Base-by-base conservation (phyloP, 179 eudicot genomes). In the Beta macrorhiza region DNA sequence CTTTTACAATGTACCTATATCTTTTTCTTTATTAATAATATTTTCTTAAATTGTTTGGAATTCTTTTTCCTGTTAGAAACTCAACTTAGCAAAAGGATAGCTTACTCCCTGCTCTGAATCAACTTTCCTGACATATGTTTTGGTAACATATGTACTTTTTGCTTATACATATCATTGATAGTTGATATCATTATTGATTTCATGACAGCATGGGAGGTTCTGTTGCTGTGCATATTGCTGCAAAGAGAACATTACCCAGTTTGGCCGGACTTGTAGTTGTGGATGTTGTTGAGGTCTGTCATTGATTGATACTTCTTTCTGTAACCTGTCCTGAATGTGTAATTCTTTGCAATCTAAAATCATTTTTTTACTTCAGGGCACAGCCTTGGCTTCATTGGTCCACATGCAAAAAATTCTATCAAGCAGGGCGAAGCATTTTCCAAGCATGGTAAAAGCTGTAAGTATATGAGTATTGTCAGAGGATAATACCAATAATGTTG, bases 321-420 rank as follows among this genome's bases (percentile, higher is more conserved):
- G 47, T 82, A n/a, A 12, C n/a, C 57, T 61, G 37, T 37, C 4
- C 73, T 7, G 22, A 4, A 62, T 42, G 47, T 68, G 49, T 75
- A 2, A 47, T 29, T 75, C 4, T 71, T 53, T 79, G 58, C 20
- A 67, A 65, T 32, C 9, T 72, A 20, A 75, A 78, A 32, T 77
- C 51, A 73, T 77, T 9, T 72, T 55, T 12, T 70, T 88, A 72
- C 81, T 37, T 37, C 89, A 93, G 98, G 99, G 99, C 81, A 95
- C 99, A 78, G 99, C 99, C 78, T 85, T 95, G 94, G 94, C 97
- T 75, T 95, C 99, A 20, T 84, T 95, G 86, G 87, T 90, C 49
- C 99, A 95, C 84, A 95, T 95, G 98, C 96, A 89, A 84, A 93
- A 93, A 83, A 89, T 95, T 80, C 84, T 95, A 53, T 89, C 99